Evolutionary conservation across 495 filamentous ascomycete species (phyloP), one percentile per base, ranked within the genome.

Genomic region (Xylaria venustula): DNA sequence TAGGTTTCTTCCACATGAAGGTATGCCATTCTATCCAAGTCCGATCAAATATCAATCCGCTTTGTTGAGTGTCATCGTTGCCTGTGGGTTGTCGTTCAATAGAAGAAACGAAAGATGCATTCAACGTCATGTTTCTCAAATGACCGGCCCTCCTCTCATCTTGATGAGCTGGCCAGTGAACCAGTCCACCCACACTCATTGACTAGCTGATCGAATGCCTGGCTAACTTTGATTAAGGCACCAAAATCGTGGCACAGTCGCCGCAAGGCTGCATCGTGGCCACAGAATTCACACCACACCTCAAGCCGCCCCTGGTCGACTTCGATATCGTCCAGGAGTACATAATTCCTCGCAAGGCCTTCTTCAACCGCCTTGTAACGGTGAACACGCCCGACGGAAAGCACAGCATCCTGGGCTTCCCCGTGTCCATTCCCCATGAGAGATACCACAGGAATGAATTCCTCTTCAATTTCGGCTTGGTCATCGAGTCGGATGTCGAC

Each of bases 391-490:
- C 82, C 2, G 87, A 86, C 17, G 85, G 86, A 72, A 86, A 87
- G 48, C 89, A 91, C 73, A 88, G 89, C 51, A 86, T 98, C 54
- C 83, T 98, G 22, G 90, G 91, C 9, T 91, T 92, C 67, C 94
- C 94, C 1, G 88, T 98, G 36, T 92, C 90, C 72, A 91, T 97
- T 73, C 84, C 83, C 7, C 84, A 88, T 45, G 77, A 81, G 25
- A 81, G 82, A 45, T 93, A 98, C 71, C 82, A 88, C 55, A 89
- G 94, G 53, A 98, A 98, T 75, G 90, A 96, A 71, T 97, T 95
- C 76, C 95, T 96, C 69, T 98, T 98, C 84, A 98, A 97, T 71
- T 96, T 98, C 65, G 90, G 90, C 49, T 71, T 98, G 20, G 91
- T 98, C 15, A 78, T 98, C 41, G 77, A 79, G 41, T 64, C 70